Evolutionary conservation across 1,139 yeast genomes (phyloP).

Genomic region (Pneumocystis jirovecii): DNA sequence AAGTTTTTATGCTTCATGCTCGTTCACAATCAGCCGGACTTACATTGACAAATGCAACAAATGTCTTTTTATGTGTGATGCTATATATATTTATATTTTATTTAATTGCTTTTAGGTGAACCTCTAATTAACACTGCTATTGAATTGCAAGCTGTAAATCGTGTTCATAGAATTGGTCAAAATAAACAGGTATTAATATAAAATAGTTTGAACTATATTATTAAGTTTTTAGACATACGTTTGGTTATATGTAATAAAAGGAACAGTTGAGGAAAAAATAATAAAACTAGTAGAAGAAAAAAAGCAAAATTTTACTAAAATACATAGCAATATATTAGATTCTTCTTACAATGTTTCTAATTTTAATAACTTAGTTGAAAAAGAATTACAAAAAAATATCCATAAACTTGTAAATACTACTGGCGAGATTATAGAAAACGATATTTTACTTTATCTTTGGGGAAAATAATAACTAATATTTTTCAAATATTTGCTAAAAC

Average conservation of each 20-base stretch:
- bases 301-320: background rate
- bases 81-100: conserved; percentile 22
- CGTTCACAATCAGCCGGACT: conserved; percentile 78
- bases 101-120: conserved; percentile 41
- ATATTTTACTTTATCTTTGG: background rate
- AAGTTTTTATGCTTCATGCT: conserved; percentile 74
- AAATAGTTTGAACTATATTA: background rate
- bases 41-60: conserved; percentile 79
- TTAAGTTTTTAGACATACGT: conserved; percentile 43
- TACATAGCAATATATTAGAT: background rate
- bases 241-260: conserved; percentile 76
- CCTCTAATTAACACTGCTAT: conserved; percentile 80
- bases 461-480: background rate
- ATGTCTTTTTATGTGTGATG: conserved; percentile 32
- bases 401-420: background rate
- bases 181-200: conserved; percentile 24
- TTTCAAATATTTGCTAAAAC: background rate
- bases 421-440: background rate
- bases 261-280: conserved; percentile 83
- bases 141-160: conserved; percentile 79
- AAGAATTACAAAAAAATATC: background rate
- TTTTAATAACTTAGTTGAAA: background rate
- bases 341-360: background rate
- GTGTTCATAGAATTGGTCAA: conserved; percentile 90
- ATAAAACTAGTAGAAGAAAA: conserved; percentile 26